Evolutionary conservation across 1,284 basidiomycete genomes (phyloP), one percentile per base, ranked within the genome.

Genomic region (Puccinia triticina): DNA sequence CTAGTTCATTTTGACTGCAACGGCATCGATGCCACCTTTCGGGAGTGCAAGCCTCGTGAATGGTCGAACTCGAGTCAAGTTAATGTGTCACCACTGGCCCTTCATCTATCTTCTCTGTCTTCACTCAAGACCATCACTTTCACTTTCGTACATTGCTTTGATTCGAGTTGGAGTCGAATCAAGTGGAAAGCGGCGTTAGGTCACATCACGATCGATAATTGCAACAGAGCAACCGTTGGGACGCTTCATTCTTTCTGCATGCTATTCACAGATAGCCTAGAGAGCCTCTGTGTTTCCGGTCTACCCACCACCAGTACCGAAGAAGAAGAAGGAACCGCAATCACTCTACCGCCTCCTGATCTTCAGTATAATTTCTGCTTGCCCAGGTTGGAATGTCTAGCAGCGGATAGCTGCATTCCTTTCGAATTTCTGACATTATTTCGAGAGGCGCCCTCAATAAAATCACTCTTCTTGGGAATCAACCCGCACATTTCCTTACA

Each of bases 121-220:
- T 40, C 64, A 16, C 64, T 66, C 18, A 40, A 43, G 64, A 8
- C 32, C 5, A 37, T 66, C 37, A 32, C 11, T 40, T 32, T 66
- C 37, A 16, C 18, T 66, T 40, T 11, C 43, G 64, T n/a, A 5
- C 37, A 66, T 32, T 66, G 64, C 37, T 40, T 66, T 40, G 59
- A 66, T 66, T 66, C 2, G 64, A 23, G 64, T 43, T 66, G 64
- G 64, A 66, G 64, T 16, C 64, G n/a, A 40, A 66, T 66, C 32
- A 3, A 66, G 7, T 66, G 64, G 64, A 66, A 43, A 43, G 21
- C 10, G 14, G 18, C 64, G 29, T 21, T 66, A 12, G 23, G 4
- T 40, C 10, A 66, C 21, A 37, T 66, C n/a, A 34, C 34, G 23
- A 66, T 66, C 23, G 4, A 5, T 66, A 23, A n/a, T 23, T 40